phyloP scores from a whole-genome alignment of 345 rosid genomes.

The Salix dunnii region DNA sequence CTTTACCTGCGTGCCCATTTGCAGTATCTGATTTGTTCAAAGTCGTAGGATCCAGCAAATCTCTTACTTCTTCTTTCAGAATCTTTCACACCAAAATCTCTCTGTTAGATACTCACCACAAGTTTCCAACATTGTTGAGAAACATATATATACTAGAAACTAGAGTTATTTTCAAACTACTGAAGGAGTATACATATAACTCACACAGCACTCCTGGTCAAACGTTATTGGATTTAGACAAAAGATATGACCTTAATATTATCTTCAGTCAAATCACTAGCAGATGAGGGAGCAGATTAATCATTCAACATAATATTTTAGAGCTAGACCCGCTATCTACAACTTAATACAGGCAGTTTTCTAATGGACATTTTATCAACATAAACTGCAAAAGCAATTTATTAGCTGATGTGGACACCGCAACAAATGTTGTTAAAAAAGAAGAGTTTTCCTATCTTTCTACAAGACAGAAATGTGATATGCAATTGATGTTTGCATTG shows the following conservation, averaged over 20 bases:
- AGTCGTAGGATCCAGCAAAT: constrained; percentile 71
- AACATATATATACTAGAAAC: constrained; percentile 5
- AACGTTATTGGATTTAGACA: neutral
- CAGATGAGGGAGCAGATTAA: neutral
- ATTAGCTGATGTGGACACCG: neutral
- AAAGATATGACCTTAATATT: neutral
- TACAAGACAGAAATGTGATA: neutral
- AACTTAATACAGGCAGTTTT: neutral
- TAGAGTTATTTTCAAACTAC: constrained; percentile 3
- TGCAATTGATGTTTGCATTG: neutral
- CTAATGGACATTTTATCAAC: neutral
- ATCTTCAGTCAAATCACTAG: neutral
- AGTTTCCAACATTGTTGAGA: neutral
- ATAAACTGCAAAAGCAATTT: neutral
- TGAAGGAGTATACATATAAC: neutral
- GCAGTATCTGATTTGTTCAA: constrained; percentile 58
- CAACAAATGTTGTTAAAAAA: neutral
- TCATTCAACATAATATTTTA: neutral
- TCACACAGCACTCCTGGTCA: constrained; percentile 1
- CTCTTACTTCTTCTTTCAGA: constrained; percentile 95
- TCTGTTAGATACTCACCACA: constrained; percentile 21
- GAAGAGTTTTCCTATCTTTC: neutral
- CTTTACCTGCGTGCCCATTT: constrained; percentile 56
- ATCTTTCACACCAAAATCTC: constrained; percentile 48
- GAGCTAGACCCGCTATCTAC: neutral